These are phyloP conservation scores for Scedosporium minutisporum DNA, from an alignment of 2,329 filamentous ascomycete species.

Conservation along the genomic window DNA sequence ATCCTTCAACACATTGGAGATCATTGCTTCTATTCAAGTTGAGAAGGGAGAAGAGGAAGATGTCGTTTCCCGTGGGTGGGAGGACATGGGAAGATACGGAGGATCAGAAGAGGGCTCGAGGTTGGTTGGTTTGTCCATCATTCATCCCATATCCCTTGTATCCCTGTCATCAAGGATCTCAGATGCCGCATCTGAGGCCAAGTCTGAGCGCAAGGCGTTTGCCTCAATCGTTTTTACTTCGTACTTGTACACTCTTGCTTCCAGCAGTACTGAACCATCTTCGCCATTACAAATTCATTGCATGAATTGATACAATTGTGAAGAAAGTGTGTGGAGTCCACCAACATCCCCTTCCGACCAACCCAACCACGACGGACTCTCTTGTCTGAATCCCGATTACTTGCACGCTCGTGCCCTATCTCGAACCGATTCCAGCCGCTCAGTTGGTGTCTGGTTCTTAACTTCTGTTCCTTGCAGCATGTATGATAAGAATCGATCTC, in stretches of 20 bases:
- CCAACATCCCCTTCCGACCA: neutral
- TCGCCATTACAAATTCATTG: neutral
- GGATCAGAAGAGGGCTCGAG: neutral
- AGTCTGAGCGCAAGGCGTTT: too few species aligned
- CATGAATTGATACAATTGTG: neutral
- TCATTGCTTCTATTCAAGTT: neutral
- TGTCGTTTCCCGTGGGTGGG: neutral
- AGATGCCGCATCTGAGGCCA: neutral
- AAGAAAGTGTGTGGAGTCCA: neutral
- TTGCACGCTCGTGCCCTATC: too few species aligned
- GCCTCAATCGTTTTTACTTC: too few species aligned
- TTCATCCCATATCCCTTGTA: neutral
- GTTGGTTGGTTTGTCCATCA: neutral
- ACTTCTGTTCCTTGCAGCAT: too few species aligned
- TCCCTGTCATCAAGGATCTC: neutral
- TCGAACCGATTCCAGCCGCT: too few species aligned
- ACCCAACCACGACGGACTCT: too few species aligned
- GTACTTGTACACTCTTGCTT: neutral
- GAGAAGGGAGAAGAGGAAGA: neutral
- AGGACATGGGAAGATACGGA: neutral
- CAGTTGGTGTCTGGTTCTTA: too few species aligned
- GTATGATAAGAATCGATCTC: too few species aligned
- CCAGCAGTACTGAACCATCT: neutral
- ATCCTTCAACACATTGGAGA: neutral
- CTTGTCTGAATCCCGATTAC: too few species aligned